These are phyloP conservation scores for Aegilops umbellulata DNA, from an alignment of 176 grass and related monocot genomes.

Conservation along the genomic window DNA sequence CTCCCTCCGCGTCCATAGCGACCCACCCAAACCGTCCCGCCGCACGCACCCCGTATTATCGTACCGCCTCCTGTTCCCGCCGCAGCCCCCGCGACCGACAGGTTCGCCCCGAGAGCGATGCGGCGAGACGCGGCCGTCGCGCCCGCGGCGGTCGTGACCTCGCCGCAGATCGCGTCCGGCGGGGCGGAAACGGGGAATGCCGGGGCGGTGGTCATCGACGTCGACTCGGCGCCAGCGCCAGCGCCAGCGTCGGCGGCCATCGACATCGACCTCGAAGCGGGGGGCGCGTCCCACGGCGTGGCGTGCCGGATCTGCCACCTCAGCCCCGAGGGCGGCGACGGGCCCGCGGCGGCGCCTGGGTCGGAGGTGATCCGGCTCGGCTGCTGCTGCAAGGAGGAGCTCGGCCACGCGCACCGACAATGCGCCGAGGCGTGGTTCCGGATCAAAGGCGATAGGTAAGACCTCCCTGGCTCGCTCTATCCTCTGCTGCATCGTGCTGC, in stretches of 20 bases:
- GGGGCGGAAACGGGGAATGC: background rate
- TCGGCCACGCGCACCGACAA: slow-evolving; percentile 56
- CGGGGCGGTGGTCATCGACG: background rate
- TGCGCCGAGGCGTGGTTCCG: slow-evolving; percentile 84
- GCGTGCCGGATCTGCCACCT: slow-evolving; percentile 83
- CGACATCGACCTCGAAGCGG: background rate
- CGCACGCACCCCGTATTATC: background rate
- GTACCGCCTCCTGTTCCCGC: background rate
- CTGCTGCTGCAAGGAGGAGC: slow-evolving; percentile 73
- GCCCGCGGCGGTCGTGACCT: slow-evolving; percentile 19
- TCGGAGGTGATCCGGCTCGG: slow-evolving; percentile 59
- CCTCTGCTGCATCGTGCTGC: background rate
- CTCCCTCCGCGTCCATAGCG: background rate
- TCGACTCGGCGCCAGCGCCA: background rate
- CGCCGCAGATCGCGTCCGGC: background rate
- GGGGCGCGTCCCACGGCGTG: background rate
- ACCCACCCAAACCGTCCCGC: background rate
- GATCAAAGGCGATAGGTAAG: slow-evolving; percentile 69
- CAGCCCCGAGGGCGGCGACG: slow-evolving; percentile 8
- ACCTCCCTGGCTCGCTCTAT: slow-evolving; percentile 1
- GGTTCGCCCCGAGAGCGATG: background rate
- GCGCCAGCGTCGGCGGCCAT: background rate
- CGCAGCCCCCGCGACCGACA: background rate
- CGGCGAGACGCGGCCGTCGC: slow-evolving; percentile 39
- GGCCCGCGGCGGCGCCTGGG: background rate